Conservation (phyloP, 2,329 filamentous ascomycete species). For the Phyllosticta citriasiana region DNA sequence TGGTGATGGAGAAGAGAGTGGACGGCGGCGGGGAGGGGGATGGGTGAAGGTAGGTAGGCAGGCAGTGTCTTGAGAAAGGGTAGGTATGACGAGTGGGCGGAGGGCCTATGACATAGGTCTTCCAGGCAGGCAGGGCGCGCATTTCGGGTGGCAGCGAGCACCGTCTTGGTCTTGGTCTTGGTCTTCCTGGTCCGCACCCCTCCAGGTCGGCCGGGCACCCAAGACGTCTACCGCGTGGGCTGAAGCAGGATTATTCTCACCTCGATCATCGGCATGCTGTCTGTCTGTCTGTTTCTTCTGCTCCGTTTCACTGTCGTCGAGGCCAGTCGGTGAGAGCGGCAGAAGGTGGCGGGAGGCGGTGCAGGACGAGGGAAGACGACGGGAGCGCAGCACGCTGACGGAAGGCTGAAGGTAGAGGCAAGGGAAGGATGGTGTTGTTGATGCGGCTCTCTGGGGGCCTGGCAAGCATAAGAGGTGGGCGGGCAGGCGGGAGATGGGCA, state of each 20-base stretch:
- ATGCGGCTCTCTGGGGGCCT: background rate
- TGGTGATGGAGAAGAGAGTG: background rate
- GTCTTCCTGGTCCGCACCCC: background rate
- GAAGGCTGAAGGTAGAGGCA: background rate
- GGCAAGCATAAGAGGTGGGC: background rate
- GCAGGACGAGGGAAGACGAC: background rate
- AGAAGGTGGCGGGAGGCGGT: background rate
- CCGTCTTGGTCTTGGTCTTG: background rate
- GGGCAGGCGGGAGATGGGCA: background rate
- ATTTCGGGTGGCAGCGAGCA: background rate
- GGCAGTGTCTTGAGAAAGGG: background rate
- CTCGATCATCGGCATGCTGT: constrained; percentile 11
- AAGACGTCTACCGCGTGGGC: background rate
- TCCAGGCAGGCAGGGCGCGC: constrained; percentile 6
- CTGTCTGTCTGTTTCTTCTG: background rate
- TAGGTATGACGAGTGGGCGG: constrained; percentile 3
- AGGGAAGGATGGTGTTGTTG: background rate
- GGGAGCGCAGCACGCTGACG: background rate
- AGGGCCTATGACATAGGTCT: constrained; percentile 6
- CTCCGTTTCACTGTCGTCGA: background rate
- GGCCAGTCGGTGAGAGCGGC: no score
- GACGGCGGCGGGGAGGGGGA: background rate
- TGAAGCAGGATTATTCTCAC: constrained; percentile 5
- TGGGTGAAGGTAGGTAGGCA: background rate
- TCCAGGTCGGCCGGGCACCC: constrained; percentile 1